These are phyloP conservation scores for Leccinum subgranulosum DNA, from an alignment of 768 basidiomycete species.

Conservation along the genomic window DNA sequence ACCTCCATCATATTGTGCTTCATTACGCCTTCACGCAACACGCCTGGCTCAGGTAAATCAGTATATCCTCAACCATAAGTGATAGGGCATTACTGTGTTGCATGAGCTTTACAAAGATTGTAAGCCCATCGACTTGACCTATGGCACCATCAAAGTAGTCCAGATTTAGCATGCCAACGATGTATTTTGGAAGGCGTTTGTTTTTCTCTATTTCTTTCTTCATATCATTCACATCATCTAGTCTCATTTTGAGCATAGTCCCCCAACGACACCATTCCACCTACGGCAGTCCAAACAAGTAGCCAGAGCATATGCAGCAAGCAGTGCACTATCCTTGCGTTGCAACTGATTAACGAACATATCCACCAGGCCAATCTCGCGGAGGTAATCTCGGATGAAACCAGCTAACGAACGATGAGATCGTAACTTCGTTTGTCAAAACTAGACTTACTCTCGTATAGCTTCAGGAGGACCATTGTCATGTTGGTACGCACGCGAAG, in stretches of 20 bases:
- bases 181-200: constrained; percentile 4
- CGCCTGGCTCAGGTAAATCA: constrained; percentile 5
- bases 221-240: constrained; percentile 12
- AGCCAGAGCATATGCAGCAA: constrained; percentile 21
- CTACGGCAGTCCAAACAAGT: constrained; percentile 15
- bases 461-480: constrained; percentile 20
- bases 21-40: constrained; percentile 13
- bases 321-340: constrained; percentile 12
- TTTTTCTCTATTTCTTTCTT: neutral
- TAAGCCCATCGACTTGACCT: constrained; percentile 22
- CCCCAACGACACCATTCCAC: neutral
- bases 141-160: constrained; percentile 27
- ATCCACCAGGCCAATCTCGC: constrained; percentile 1
- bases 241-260: neutral
- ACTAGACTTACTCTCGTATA: constrained; percentile 16
- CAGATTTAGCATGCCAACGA: constrained; percentile 17
- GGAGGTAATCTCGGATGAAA: constrained; percentile 9
- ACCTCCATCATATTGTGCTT: constrained; percentile 16
- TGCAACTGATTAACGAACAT: constrained; percentile 18
- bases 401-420: constrained; percentile 6
- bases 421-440: neutral
- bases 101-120: constrained; percentile 23
- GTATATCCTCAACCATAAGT: neutral
- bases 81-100: constrained; percentile 10
- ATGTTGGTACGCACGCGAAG: constrained; percentile 21